Percentiles rank a stretch among this genome's conserved stretches.
phyloP scores from a whole-genome alignment of 169 alveolate species.

The Ichthyophthirius multifiliis region DNA sequence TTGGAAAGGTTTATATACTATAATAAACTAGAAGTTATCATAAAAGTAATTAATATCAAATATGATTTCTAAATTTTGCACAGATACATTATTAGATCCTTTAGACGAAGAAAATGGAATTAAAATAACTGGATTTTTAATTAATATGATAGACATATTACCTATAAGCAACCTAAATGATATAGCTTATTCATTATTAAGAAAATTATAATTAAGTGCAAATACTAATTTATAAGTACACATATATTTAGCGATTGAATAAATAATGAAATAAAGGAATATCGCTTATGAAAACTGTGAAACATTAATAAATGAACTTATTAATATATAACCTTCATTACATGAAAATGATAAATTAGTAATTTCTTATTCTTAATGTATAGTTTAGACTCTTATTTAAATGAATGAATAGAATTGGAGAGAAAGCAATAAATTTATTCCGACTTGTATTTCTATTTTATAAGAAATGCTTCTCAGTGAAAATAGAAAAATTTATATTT shows the following conservation, averaged over 20 bases:
- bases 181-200: not conserved
- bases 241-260: not conserved
- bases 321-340: not conserved
- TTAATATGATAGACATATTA: not conserved
- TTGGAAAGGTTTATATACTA: not conserved
- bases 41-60: not conserved
- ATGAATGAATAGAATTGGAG: not conserved
- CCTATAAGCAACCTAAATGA: not conserved
- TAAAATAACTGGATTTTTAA: not conserved
- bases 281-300: not conserved
- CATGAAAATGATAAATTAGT: not conserved
- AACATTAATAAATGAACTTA: constrained; percentile 2
- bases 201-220: not conserved
- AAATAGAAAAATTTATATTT: not conserved
- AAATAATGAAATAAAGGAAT: not conserved
- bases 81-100: not conserved
- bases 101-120: not conserved
- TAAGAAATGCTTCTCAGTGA: constrained; percentile 1
- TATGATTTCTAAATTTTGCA: not conserved
- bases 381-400: not conserved
- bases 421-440: not conserved
- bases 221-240: not conserved
- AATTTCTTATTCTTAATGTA: not conserved
- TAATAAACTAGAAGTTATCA: not conserved
- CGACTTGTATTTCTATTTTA: not conserved